Percentiles rank a stretch among this genome's conserved stretches.
Evolutionary conservation across 768 basidiomycete genomes (phyloP).

Genomic region (Amanita jacksonii): DNA sequence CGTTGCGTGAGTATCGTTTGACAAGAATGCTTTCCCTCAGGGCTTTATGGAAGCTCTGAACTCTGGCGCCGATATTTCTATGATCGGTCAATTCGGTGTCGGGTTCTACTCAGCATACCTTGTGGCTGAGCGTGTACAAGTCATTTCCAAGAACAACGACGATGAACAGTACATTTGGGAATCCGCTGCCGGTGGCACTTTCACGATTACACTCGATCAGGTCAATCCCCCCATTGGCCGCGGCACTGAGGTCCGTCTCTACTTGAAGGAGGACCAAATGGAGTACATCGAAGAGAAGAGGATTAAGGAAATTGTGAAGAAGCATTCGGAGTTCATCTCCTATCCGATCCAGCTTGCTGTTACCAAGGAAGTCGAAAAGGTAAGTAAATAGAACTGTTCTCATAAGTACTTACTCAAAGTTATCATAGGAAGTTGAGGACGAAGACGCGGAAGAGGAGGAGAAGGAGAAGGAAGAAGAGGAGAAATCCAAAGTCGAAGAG

Average conservation of each 20-base stretch:
- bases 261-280: slow-evolving; percentile 96
- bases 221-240: slow-evolving; percentile 86
- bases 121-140: slow-evolving; percentile 96
- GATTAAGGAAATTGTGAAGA: slow-evolving; percentile 99
- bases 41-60: slow-evolving; percentile 99
- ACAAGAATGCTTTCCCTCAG: slow-evolving; percentile 29
- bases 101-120: slow-evolving; percentile 99
- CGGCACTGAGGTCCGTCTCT: slow-evolving; percentile 87
- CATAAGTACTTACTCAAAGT: too few relatives aligned
- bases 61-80: slow-evolving; percentile 84
- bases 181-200: slow-evolving; percentile 98
- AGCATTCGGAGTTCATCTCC: slow-evolving; percentile 99
- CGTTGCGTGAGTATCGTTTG: neutral
- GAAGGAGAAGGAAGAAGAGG: slow-evolving; percentile 63
- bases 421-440: slow-evolving; percentile 4
- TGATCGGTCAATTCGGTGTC: slow-evolving; percentile 99
- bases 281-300: slow-evolving; percentile 99
- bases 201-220: slow-evolving; percentile 94
- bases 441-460: slow-evolving; percentile 86
- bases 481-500: slow-evolving; percentile 74
- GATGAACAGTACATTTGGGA: slow-evolving; percentile 99
- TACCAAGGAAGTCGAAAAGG: slow-evolving; percentile 99
- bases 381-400: slow-evolving; percentile 32
- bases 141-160: slow-evolving; percentile 99
- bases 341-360: slow-evolving; percentile 99